Evolutionary conservation across 2,329 filamentous ascomycete species (phyloP).

Genomic region (Epichloe coenophiala): DNA sequence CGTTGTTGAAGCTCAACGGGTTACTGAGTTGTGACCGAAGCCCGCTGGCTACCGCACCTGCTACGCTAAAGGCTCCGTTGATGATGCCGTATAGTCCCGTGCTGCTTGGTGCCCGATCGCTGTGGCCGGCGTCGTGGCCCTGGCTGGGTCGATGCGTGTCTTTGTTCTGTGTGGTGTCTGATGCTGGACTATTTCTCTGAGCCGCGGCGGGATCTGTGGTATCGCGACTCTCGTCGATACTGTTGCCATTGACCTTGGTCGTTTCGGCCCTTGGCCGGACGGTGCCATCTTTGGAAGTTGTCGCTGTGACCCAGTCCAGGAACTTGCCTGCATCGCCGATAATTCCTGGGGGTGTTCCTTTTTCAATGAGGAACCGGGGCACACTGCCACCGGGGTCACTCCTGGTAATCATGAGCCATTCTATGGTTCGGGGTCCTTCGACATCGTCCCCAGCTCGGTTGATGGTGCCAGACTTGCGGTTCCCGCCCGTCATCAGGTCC

Average conservation of each 20-base stretch:
- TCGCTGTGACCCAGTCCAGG: slow-evolving; percentile 52
- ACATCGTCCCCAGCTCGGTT: slow-evolving; percentile 15
- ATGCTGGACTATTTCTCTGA: not conserved
- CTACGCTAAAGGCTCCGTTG: slow-evolving; percentile 35
- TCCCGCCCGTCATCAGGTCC: slow-evolving; percentile 18
- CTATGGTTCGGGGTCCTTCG: slow-evolving; percentile 35
- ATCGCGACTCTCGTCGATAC: too few relatives aligned
- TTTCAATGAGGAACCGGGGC: slow-evolving; percentile 81
- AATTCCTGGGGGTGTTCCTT: slow-evolving; percentile 77
- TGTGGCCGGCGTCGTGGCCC: slow-evolving; percentile 9
- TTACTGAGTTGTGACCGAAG: slow-evolving; percentile 18
- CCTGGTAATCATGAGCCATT: slow-evolving; percentile 88
- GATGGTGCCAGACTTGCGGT: slow-evolving; percentile 8
- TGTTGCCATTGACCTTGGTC: not conserved
- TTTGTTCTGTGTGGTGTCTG: not conserved
- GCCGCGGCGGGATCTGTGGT: not conserved
- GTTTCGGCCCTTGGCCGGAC: not conserved
- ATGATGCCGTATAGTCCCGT: slow-evolving; percentile 44
- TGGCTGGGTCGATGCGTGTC: not conserved
- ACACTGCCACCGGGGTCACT: slow-evolving; percentile 83
- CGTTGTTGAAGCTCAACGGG: slow-evolving; percentile 12
- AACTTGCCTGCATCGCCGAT: slow-evolving; percentile 70
- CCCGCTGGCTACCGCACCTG: slow-evolving; percentile 29
- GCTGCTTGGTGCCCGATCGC: slow-evolving; percentile 22
- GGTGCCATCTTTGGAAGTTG: slow-evolving; percentile 16